Conservation (phyloP, 495 filamentous ascomycete genomes). For the Glonium stellatum region DNA sequence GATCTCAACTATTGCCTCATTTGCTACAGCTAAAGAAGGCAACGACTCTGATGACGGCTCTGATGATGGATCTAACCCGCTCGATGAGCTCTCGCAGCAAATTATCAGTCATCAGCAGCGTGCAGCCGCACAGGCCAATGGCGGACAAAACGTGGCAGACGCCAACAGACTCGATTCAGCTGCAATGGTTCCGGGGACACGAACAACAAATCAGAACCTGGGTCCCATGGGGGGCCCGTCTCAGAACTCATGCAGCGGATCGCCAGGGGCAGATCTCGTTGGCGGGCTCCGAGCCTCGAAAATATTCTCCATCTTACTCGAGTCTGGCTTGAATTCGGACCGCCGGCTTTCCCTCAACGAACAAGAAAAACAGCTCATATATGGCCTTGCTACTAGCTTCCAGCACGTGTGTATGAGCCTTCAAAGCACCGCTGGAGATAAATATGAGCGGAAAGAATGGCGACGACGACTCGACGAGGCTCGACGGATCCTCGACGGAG, state of each 20-base stretch:
- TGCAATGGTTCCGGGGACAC: conserved; percentile 24
- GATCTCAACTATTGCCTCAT: conserved; percentile 69
- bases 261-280: conserved; percentile 33
- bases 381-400: conserved; percentile 66
- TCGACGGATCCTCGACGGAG: conserved; percentile 60
- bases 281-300: conserved; percentile 26
- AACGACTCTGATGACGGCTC: conserved; percentile 33
- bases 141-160: not conserved
- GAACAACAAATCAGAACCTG: not conserved
- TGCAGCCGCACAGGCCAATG: not conserved
- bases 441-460: conserved; percentile 55
- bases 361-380: conserved; percentile 55
- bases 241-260: conserved; percentile 12
- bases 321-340: conserved; percentile 50
- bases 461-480: conserved; percentile 67
- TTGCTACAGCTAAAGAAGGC: conserved; percentile 75
- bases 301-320: conserved; percentile 34
- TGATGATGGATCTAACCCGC: conserved; percentile 36
- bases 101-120: conserved; percentile 1
- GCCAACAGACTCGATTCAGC: conserved; percentile 30
- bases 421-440: conserved; percentile 53
- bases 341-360: conserved; percentile 30
- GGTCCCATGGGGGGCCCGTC: not conserved
- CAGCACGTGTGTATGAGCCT: conserved; percentile 61
- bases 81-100: conserved; percentile 25